Base-by-base conservation (phyloP, 2,329 filamentous ascomycete genomes). In the Pseudogymnoascus sp. region DNA sequence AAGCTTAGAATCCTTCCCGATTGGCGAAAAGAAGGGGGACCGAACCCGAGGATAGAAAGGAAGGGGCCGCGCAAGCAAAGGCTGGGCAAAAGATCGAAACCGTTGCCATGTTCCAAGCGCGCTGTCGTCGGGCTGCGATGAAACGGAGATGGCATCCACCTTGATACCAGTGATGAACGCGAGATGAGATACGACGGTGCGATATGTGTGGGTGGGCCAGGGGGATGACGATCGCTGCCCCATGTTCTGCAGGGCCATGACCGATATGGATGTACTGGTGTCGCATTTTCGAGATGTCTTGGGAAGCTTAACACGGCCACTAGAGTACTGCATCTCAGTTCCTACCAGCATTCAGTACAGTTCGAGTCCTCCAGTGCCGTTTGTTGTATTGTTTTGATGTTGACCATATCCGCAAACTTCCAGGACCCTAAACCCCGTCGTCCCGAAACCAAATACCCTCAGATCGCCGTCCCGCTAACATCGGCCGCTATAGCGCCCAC, bases 381-480 rank as follows among this genome's bases (percentile, higher is more conserved):
- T 31, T 5, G 49, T 33, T 33, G 28, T 55, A 33, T 55, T 55
- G 5, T 55, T 33, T 2, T 12, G 8, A 12, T 31, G 49, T 8
- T 18, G 49, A 33, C 49, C 45, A 55, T 55, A 55, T 52, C 28
- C 33, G 49, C 25, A 16, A 55, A 33, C 49, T 55, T 33, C 33
- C 49, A 33, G 49, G 49, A 33, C 33, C 25, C n/a, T 33, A 12
- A 33, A 55, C 49, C 49, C 25, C 28, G 28, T 33, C 49, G 49
- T 33, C 28, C 49, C 28, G 49, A 55, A 55, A 55, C 49, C 28
- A 55, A 55, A 55, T 55, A 33, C 49, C 49, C 49, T 33, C 49
- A 55, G 49, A 55, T 55, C 49, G 25, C 25, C 49, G 9, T 55
- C n/a, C 49, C 49, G 28, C 49, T 55, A 55, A 18, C 25, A 55